phyloP scores from a whole-genome alignment of 148 eudicot species.

The Limonium bicolor region DNA sequence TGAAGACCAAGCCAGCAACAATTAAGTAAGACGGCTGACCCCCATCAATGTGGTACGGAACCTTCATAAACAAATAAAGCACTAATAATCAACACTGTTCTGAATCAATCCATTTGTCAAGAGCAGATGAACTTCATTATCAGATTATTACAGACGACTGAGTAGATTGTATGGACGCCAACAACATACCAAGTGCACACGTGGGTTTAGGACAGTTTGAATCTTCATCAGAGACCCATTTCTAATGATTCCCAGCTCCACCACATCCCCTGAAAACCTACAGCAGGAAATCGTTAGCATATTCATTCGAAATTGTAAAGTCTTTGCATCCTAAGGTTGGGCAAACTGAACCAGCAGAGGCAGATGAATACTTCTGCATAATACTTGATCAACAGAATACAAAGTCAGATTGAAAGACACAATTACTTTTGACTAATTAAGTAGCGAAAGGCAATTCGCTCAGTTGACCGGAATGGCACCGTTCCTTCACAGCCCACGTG shows the following conservation, averaged over 20 bases:
- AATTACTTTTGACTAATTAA: constrained; percentile 87
- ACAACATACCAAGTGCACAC: constrained; percentile 73
- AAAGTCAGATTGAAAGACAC: not conserved
- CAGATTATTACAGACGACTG: not conserved
- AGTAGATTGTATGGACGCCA: not conserved
- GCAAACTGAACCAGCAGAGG: not conserved
- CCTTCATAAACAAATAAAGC: constrained; percentile 24
- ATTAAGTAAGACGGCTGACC: constrained; percentile 88
- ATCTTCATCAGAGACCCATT: constrained; percentile 56
- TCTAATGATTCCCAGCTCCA: constrained; percentile 85
- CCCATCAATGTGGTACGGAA: constrained; percentile 87
- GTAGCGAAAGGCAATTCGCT: constrained; percentile 96
- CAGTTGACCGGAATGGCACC: constrained; percentile 87
- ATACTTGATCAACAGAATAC: not conserved
- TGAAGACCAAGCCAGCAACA: constrained; percentile 93
- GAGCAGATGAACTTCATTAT: too few species aligned
- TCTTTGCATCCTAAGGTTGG: too few species aligned
- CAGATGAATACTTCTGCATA: not conserved
- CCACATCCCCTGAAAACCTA: constrained; percentile 84
- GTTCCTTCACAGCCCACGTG: constrained; percentile 89
- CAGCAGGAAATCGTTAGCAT: constrained; percentile 13
- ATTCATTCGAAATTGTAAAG: too few species aligned
- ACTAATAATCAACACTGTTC: not conserved
- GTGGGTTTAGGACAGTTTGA: constrained; percentile 56
- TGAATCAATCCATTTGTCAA: too few species aligned